Conservation (phyloP, 2,329 filamentous ascomycete genomes). For the Alternaria sp. region DNA sequence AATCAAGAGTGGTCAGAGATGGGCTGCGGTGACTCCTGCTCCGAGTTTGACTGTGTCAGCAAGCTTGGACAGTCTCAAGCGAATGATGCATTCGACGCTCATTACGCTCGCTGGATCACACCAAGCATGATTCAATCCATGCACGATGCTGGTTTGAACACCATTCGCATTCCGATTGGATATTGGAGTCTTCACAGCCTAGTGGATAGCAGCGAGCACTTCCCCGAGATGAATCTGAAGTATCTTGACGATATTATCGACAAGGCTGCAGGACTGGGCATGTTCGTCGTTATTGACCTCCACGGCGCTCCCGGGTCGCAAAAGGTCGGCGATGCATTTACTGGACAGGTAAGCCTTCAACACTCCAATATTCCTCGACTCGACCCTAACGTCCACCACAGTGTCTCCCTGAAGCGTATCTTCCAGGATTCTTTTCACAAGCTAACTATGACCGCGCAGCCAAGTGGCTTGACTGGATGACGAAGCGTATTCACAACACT, state of each 20-base stretch:
- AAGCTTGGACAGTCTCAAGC: conserved; percentile 56
- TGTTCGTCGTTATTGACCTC: conserved; percentile 63
- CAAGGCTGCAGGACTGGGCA: conserved; percentile 57
- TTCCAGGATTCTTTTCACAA: conserved; percentile 62
- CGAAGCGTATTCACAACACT: conserved; percentile 58
- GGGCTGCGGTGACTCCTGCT: conserved; percentile 54
- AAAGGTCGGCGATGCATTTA: conserved; percentile 55
- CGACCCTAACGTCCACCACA: conserved; percentile 1
- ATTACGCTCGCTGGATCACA: conserved; percentile 61
- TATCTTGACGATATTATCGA: conserved; percentile 57
- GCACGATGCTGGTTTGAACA: conserved; percentile 58
- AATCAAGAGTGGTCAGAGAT: conserved; percentile 55
- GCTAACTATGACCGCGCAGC: conserved; percentile 64
- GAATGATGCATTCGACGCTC: conserved; percentile 56
- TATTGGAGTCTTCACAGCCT: conserved; percentile 63
- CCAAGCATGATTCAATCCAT: conserved; percentile 59
- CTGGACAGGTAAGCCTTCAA: conserved; percentile 48
- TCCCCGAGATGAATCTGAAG: conserved; percentile 56
- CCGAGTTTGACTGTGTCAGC: conserved; percentile 63
- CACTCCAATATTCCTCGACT: background rate
- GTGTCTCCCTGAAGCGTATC: conserved; percentile 23
- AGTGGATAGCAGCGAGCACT: conserved; percentile 59
- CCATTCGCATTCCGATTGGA: conserved; percentile 62
- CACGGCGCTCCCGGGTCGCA: conserved; percentile 62
- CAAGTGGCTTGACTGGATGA: conserved; percentile 63